Evolutionary conservation across 768 basidiomycete genomes (phyloP), one percentile per base, ranked within the genome.

Genomic region (Suillus subaureus): DNA sequence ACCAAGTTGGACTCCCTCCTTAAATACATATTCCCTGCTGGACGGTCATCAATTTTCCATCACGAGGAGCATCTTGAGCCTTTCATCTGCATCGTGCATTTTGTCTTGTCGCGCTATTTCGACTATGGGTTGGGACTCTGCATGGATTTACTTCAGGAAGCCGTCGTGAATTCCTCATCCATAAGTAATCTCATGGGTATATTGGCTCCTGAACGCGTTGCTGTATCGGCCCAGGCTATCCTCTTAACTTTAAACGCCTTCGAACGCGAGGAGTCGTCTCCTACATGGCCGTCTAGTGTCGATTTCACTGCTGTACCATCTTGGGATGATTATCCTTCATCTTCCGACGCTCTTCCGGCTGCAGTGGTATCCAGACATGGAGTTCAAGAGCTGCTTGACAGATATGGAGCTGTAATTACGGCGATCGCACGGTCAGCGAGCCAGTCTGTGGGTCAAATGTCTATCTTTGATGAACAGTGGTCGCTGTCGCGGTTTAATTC

Each of bases 391-490:
- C 89, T 96, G 61, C 80, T 93, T 61, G 88, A 91, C 31, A 85
- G 88, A 26, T 85, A 84, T 67, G 85, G 86, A 16, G 78, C 84
- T 0, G 82, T 85, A 2, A 77, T 94, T 2, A 84, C 82, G 15
- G 77, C 78, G 47, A 83, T 96, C 54, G 85, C 89, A 0, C 78
- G 78, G 5, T 69, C 85, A 8, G 93, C 89, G 71, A 84, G 85
- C 71, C 86, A 87, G 63, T 74, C 83, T 5, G 86, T 93, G 8
- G 92, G 91, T 2, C 78, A 82, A 43, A 92, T 96, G 89, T 88
- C 89, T 18, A 81, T 96, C 37, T 89, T 94, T 64, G 95, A 97
- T 65, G 91, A 96, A 9, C 90, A 93, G 69, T 94, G 90, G 89
- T 84, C 87, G 0, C 80, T 84, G 61, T 81, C 85, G 23, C 86